Conservation (phyloP, 179 eudicot species). For the Silene coronaria region DNA sequence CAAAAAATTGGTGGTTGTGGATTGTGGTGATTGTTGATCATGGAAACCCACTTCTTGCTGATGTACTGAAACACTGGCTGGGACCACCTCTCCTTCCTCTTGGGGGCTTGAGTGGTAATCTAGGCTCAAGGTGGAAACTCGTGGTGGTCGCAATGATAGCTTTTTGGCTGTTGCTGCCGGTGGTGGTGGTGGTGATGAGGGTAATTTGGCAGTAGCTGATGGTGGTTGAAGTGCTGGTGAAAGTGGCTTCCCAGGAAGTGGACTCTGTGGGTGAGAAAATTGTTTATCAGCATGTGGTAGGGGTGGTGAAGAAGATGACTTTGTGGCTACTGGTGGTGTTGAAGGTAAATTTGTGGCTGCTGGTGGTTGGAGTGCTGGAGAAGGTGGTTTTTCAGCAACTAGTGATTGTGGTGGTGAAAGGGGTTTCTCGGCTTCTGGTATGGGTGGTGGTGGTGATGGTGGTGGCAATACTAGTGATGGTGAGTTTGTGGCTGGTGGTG, state of each 20-base stretch:
- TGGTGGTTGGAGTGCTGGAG: not conserved
- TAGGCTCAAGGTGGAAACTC: conserved; percentile 18
- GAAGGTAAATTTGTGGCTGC: not conserved
- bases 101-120: conserved; percentile 38
- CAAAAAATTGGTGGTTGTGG: conserved; percentile 21
- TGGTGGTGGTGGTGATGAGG: not conserved
- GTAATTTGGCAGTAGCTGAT: not conserved
- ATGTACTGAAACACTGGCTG: conserved; percentile 20
- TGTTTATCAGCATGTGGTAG: not conserved
- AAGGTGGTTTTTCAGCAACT: not conserved
- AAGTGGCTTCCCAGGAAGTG: not conserved
- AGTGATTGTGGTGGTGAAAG: not conserved
- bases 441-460: not conserved
- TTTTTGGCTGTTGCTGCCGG: not conserved
- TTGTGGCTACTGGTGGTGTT: not conserved
- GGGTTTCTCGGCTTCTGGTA: not conserved
- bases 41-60: conserved; percentile 26
- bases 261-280: not conserved
- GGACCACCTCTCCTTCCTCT: conserved; percentile 43
- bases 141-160: not conserved
- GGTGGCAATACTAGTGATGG: not conserved
- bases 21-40: conserved; percentile 24
- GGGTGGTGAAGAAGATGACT: not conserved
- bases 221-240: conserved; percentile 6
- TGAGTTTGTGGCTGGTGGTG: not conserved